Base-by-base conservation (phyloP, 2,329 filamentous ascomycete genomes). In the Nectriaceae sp. region DNA sequence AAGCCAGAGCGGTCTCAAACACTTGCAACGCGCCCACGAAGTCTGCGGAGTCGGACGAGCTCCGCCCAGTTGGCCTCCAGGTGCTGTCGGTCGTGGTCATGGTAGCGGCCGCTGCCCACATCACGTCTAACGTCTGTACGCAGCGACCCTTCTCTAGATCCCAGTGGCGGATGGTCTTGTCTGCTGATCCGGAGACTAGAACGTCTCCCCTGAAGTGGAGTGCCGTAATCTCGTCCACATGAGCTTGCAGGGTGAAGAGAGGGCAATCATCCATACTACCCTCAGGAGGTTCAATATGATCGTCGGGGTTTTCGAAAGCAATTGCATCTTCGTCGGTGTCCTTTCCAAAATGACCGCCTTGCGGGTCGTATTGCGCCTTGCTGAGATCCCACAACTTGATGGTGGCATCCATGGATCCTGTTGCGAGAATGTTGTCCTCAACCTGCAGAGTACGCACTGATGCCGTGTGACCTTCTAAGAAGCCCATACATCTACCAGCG, bases 101-200 rank as follows among this genome's bases (percentile, higher is more conserved):
- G 4, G 82, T 85, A 33, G 85, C 83, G 3, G 94, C 92, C 4
- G 94, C 92, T 10, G 94, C 94, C 94, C 94, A 99, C 68, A 99
- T 88, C 5, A 99, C 93, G 70, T 99, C 94, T 41, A 99, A 77
- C 3, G 94, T 99, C 71, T 99, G 94, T 45, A 99, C 89, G 69
- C 94, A 97, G 41, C 94, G 88, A n/a, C 94, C 94, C 68, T 92
- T 97, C 62, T 93, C 89, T 42, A 99, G 79, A 75, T 99, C 94
- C 94, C 94, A 99, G 69, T 99, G 94, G 38, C 94, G 86, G 46
- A 99, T 77, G 1, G 94, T 99, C 78, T 99, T 99, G 74, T 99
- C 94, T 1, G 94, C 88, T 6, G 93, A 97, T 11, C 94, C 94
- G 2, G 94, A 99, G 24, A 99, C 91, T 15, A 99, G 80, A 0